Percentiles rank a stretch among this genome's conserved stretches.
phyloP scores from a whole-genome alignment of 2,329 filamentous ascomycete genomes.

The Neopestalotiopsis rosae region DNA sequence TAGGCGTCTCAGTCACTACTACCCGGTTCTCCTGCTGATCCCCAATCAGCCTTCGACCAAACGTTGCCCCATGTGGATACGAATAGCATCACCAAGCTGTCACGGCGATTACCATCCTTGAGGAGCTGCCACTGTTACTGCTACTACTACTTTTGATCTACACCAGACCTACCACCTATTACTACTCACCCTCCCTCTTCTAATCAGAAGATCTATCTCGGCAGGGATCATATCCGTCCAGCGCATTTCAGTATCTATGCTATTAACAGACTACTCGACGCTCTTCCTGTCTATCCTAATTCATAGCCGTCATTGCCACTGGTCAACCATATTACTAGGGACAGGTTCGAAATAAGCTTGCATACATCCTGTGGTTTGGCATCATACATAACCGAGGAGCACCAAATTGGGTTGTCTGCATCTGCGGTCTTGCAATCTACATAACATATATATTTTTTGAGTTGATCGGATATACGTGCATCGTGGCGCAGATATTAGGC shows the following conservation, averaged over 20 bases:
- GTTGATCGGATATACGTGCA: neutral
- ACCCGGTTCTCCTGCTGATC: neutral
- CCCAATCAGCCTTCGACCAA: constrained; percentile 4
- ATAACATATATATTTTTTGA: neutral
- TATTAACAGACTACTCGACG: neutral
- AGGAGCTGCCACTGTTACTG: neutral
- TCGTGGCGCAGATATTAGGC: constrained; percentile 8
- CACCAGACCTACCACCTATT: neutral
- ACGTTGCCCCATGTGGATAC: constrained; percentile 10
- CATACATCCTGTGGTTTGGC: neutral
- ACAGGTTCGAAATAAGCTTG: neutral
- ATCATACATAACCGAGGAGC: neutral
- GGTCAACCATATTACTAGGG: neutral
- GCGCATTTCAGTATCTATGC: constrained; percentile 1
- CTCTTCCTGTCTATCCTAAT: neutral
- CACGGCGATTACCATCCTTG: constrained; percentile 3
- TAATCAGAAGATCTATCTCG: neutral
- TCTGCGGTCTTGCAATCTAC: neutral
- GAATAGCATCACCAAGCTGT: neutral
- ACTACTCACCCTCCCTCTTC: neutral
- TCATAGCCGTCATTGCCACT: neutral
- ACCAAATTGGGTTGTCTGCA: neutral
- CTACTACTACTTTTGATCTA: neutral
- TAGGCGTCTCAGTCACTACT: constrained; percentile 14
- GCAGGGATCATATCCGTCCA: neutral